phyloP scores from a whole-genome alignment of 1,284 basidiomycete species.

The Cryptococcus sp. region DNA sequence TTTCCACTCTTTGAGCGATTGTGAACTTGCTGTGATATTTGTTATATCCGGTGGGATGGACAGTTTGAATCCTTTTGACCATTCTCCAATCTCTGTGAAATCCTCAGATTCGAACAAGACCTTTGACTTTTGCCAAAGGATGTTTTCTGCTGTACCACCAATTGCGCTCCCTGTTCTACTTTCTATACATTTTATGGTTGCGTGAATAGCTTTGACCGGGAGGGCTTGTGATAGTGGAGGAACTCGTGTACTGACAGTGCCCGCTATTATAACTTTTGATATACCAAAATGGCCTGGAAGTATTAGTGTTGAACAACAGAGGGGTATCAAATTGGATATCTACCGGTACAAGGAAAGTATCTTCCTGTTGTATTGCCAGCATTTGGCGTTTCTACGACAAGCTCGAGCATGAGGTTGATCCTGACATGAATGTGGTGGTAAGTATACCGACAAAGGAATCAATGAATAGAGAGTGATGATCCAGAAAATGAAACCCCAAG shows the following conservation, averaged over 20 bases:
- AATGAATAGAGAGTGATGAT: no score
- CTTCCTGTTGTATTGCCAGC: constrained; percentile 23
- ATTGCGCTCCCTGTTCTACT: constrained; percentile 14
- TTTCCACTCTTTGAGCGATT: constrained; percentile 33
- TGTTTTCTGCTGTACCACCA: constrained; percentile 10
- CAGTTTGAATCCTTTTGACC: constrained; percentile 25
- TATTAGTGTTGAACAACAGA: constrained; percentile 5
- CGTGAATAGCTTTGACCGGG: constrained; percentile 18
- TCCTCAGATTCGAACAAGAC: constrained; percentile 19
- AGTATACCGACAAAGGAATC: no score
- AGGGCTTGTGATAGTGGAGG: constrained; percentile 17
- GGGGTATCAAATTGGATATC: neutral
- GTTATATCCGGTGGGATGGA: constrained; percentile 28
- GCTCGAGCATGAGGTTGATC: constrained; percentile 23
- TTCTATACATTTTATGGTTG: constrained; percentile 30
- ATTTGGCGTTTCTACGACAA: constrained; percentile 17
- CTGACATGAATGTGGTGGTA: no score
- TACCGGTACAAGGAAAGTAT: constrained; percentile 26
- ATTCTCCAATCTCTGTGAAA: constrained; percentile 20
- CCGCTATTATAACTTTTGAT: constrained; percentile 28
- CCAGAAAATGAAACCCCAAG: no score
- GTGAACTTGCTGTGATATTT: constrained; percentile 17
- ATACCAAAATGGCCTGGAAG: constrained; percentile 37
- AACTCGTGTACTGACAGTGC: constrained; percentile 19
- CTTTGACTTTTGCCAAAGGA: constrained; percentile 28